Evolutionary conservation across 169 alveolate genomes (phyloP).

Genomic region (Plasmodium chabaudi): DNA sequence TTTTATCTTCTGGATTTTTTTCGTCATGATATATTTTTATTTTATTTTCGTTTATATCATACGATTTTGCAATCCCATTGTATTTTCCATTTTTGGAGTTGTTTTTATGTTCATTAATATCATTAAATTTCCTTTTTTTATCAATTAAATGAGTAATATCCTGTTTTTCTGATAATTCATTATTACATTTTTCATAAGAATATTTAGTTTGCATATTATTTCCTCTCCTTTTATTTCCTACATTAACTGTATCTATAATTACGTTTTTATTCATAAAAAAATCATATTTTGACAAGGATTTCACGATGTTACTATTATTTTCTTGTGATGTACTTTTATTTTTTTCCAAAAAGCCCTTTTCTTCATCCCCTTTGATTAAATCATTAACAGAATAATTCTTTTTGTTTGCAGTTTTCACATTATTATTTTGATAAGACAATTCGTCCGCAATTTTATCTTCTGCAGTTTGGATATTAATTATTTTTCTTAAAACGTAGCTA

Average conservation of each 20-base stretch:
- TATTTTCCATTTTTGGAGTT: background rate
- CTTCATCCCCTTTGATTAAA: slow-evolving; percentile 20
- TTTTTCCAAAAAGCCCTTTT: slow-evolving; percentile 18
- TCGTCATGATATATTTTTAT: background rate
- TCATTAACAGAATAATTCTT: slow-evolving; percentile 14
- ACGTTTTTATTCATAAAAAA: slow-evolving; percentile 39
- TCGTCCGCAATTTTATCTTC: slow-evolving; percentile 12
- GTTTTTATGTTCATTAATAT: slow-evolving; percentile 7
- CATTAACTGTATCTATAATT: slow-evolving; percentile 12
- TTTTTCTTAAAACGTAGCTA: slow-evolving; percentile 59
- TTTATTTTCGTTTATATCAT: slow-evolving; percentile 3
- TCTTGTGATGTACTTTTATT: slow-evolving; percentile 17
- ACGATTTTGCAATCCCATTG: background rate
- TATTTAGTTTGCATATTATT: slow-evolving; percentile 6
- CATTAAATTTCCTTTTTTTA: slow-evolving; percentile 37
- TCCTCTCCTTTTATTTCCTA: slow-evolving; percentile 28
- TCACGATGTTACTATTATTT: slow-evolving; percentile 1
- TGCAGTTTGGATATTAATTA: slow-evolving; percentile 33
- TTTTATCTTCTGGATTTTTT: background rate
- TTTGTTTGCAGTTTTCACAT: slow-evolving; percentile 1
- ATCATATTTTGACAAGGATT: slow-evolving; percentile 53
- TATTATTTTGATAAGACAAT: slow-evolving; percentile 5
- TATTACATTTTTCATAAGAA: slow-evolving; percentile 16
- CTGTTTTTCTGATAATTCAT: background rate
- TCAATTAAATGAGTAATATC: slow-evolving; percentile 15